A percentile compares a stretch with the other conserved stretches of the same genome.
phyloP scores from a whole-genome alignment of 2,329 filamentous ascomycete species.

The Mycosphaerella arachidis region DNA sequence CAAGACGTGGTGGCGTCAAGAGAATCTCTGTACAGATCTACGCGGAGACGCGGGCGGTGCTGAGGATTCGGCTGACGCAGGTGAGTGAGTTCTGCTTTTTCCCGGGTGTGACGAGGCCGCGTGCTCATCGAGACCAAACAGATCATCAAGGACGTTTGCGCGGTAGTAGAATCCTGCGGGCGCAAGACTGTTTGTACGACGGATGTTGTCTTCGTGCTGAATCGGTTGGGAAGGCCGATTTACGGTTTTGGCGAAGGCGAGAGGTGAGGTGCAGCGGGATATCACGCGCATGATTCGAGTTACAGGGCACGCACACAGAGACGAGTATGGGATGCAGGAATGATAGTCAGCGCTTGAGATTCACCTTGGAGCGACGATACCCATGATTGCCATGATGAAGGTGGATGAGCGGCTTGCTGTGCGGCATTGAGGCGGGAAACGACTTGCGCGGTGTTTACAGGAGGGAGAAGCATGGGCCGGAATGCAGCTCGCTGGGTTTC shows the following conservation, averaged over 20 bases:
- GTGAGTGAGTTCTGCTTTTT: constrained; percentile 46
- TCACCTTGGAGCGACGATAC: neutral
- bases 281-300: neutral
- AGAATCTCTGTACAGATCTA: constrained; percentile 64
- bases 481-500: neutral
- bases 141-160: constrained; percentile 26
- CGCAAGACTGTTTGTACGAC: constrained; percentile 58
- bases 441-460: neutral
- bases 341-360: neutral
- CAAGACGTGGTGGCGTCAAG: constrained; percentile 72
- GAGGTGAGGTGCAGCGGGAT: neutral
- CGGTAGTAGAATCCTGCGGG: constrained; percentile 19
- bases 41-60: constrained; percentile 50
- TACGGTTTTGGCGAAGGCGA: constrained; percentile 14
- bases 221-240: constrained; percentile 13
- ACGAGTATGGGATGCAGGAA: no score
- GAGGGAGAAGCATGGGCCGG: neutral
- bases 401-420: neutral
- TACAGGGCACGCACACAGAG: neutral
- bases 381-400: neutral
- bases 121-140: neutral
- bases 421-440: no score
- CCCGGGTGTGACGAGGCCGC: neutral
- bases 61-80: constrained; percentile 51
- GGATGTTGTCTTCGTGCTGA: constrained; percentile 56